Evolutionary conservation across 2,329 filamentous ascomycete species (phyloP), one percentile per base, ranked within the genome.

Genomic region (Ophiognomonia clavigignenti-juglandacearum): DNA sequence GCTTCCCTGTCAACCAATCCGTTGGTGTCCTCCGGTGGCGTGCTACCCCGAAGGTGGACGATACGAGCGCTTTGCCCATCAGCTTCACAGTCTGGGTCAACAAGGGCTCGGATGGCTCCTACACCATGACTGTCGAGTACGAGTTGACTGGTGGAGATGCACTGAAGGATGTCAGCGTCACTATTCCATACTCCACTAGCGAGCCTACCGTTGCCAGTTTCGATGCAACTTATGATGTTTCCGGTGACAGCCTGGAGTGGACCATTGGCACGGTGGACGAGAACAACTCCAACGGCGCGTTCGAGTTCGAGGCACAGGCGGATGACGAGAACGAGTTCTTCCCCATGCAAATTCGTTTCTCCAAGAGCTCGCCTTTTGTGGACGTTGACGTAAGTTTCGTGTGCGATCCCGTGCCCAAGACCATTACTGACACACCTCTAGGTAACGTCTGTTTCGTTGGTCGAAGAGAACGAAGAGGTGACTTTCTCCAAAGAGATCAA

Each of bases 11-110:
- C 22, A 97, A 96, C 70, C 95, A 96, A 64, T 83, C 87, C 14
- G 92, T 97, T 48, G 90, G 88, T 47, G 91, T 97, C 35, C 77
- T 98, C 63, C 83, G 92, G 64, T 98, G 93, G 93, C 87, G 90
- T 60, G 86, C 88, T 19, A 82, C 84, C 14, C 86, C 89, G 40
- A 90, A 88, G 68, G 76, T 79, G 3, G 90, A 95, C 56, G 88
- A 95, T 57, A 69, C 85, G 29, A 83, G 82, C 53, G 82, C 91
- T 45, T 83, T 95, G 31, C 93, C 93, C 7, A 93, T 98, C 60
- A 93, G 87, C 31, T 97, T 98, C 66, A 96, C 90, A 2, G 92
- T 96, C 31, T 98, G 93, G 93, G 88, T 95, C 51, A 96, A 96
- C 69, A 90, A 91, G 67, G 86, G 88, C 39, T 78, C 82, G 19